Evolutionary conservation across 441 rosid genomes (phyloP), one percentile per base, ranked within the genome.

Genomic region (Arabidopsis lyrata): DNA sequence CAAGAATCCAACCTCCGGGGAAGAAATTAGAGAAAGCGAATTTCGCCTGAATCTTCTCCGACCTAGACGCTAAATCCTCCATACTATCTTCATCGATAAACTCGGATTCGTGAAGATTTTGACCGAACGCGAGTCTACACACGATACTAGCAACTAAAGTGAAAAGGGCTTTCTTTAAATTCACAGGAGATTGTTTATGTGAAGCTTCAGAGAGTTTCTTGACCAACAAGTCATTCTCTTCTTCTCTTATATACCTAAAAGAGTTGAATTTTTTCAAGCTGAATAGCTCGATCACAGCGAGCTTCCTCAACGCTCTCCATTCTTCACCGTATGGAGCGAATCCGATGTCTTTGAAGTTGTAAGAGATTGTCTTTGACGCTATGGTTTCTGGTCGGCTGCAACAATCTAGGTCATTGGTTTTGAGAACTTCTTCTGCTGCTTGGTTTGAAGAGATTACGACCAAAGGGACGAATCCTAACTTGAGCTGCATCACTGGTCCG

Each of bases 221-320:
- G 20, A 86, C 47, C 16, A 85, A 69, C 27, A 42, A 78, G 36
- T 61, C 67, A 20, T 77, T 74, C 79, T 88, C 91, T 52, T 77
- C 83, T 66, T 85, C 88, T 59, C 87, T 81, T 2, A 79, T 66
- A 50, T 29, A 74, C 44, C 67, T 70, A 75, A 86, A 88, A 0
- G 88, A 78, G 24, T 74, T 76, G 1, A 66, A 81, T 39, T 78
- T 82, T 49, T 83, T 86, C 57, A 63, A n/a, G 75, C 86, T 85
- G 34, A 86, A 86, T 31, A 90, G 71, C 77, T 90, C 82, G 1
- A 78, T 6, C 14, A 83, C 80, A 15, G 72, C 54, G 0, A 83
- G 34, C 64, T 88, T 88, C 15, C 84, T 73, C 66, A 81, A 35
- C 3, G 83, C 75, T 50, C 90, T 84, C 88, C 90, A 86, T 16